A percentile compares a stretch with the other conserved stretches of the same genome.
Evolutionary conservation across 1,284 basidiomycete species (phyloP).

Genomic region (Athelia sp.): DNA sequence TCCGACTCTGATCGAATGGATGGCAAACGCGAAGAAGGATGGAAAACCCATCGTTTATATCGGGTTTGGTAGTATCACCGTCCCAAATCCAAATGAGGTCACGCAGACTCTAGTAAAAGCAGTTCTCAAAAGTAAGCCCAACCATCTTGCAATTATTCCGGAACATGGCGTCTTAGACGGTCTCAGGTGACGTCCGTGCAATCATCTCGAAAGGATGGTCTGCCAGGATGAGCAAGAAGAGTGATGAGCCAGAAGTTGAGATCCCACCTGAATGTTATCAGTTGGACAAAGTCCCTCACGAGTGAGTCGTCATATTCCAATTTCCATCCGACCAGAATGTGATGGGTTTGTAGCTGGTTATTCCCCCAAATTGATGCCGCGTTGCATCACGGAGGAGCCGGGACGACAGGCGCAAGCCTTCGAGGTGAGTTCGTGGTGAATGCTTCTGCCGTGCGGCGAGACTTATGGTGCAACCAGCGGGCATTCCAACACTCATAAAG

Average conservation of each 20-base stretch:
- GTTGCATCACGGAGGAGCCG: slow-evolving; percentile 69
- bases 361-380: slow-evolving; percentile 69
- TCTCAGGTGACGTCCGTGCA: slow-evolving; percentile 55
- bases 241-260: slow-evolving; percentile 29
- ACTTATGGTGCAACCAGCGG: slow-evolving; percentile 30
- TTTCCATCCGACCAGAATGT: too few species aligned
- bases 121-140: slow-evolving; percentile 48
- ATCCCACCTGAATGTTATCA: slow-evolving; percentile 40
- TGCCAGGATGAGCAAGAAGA: slow-evolving; percentile 42
- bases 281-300: slow-evolving; percentile 73
- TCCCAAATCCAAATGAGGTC: slow-evolving; percentile 62
- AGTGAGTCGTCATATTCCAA: slow-evolving; percentile 23
- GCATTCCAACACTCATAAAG: slow-evolving; percentile 73
- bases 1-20: slow-evolving; percentile 45
- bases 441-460: too few species aligned
- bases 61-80: slow-evolving; percentile 69
- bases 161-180: slow-evolving; percentile 7
- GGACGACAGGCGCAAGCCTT: slow-evolving; percentile 65
- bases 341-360: slow-evolving; percentile 47
- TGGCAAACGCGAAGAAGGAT: slow-evolving; percentile 52
- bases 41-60: slow-evolving; percentile 72
- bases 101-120: slow-evolving; percentile 62
- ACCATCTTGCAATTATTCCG: neutral
- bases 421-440: slow-evolving; percentile 20
- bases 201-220: slow-evolving; percentile 83